A percentile compares a stretch with the other conserved stretches of the same genome.
Conservation (phyloP, 192 early-diverging fungal genomes). For the Entomortierella parvispora region DNA sequence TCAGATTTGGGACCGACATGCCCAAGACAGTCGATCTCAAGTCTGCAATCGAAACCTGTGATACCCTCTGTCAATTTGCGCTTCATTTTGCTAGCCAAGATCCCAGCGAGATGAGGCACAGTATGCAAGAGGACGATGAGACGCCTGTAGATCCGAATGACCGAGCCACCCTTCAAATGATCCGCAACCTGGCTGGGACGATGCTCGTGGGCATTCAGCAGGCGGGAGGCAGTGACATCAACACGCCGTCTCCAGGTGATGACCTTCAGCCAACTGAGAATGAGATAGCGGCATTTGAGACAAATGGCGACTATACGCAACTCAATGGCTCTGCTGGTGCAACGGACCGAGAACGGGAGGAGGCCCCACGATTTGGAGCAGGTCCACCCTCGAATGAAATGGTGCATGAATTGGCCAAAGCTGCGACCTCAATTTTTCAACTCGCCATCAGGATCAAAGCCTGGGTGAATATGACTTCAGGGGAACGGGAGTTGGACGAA, state of each 20-base stretch:
- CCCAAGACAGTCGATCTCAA: constrained; percentile 38
- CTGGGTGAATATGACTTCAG: constrained; percentile 45
- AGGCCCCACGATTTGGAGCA: constrained; percentile 10
- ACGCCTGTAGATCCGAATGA: constrained; percentile 5
- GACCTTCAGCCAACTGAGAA: no score
- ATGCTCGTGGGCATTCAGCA: constrained; percentile 31
- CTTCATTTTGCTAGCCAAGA: constrained; percentile 19
- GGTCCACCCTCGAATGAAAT: constrained; percentile 23
- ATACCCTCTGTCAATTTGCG: constrained; percentile 32
- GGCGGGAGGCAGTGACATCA: no score
- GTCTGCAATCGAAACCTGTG: constrained; percentile 38
- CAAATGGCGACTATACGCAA: no score
- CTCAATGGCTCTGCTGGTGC: no score
- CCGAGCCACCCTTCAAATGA: constrained; percentile 13
- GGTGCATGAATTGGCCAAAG: constrained; percentile 39
- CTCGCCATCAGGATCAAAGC: constrained; percentile 45
- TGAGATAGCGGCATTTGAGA: no score
- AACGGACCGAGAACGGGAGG: no score
- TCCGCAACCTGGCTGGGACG: constrained; percentile 26
- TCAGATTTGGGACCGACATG: constrained; percentile 48
- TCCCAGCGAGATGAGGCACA: neutral
- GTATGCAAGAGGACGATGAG: no score
- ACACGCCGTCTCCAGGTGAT: no score
- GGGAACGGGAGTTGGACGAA: constrained; percentile 33
- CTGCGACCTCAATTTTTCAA: constrained; percentile 37